These are phyloP conservation scores for Glarea lozoyensis DNA, from an alignment of 495 filamentous ascomycete species.

Conservation along the genomic window DNA sequence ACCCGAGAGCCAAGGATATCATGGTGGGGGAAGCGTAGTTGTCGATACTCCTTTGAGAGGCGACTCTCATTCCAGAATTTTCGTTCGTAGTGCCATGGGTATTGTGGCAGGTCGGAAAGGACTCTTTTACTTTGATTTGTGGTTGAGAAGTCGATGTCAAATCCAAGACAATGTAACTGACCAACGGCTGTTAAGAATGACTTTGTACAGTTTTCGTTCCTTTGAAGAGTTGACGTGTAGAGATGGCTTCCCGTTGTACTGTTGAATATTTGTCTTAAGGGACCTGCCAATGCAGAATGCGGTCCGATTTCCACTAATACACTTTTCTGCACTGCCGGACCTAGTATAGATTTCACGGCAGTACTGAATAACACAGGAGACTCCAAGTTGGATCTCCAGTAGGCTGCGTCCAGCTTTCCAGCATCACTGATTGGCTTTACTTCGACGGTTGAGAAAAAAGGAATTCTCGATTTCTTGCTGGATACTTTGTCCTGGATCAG, in stretches of 20 bases:
- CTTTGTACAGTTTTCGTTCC: conserved; percentile 2
- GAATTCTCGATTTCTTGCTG: conserved; percentile 18
- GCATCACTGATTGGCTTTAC: conserved; percentile 21
- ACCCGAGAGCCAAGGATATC: background rate
- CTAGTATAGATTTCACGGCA: conserved; percentile 21
- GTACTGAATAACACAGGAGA: conserved; percentile 40
- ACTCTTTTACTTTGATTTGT: background rate
- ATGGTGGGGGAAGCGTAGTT: background rate
- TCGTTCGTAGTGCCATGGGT: background rate
- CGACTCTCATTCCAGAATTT: background rate
- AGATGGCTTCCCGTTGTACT: background rate
- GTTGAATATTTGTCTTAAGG: background rate
- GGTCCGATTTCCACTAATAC: background rate
- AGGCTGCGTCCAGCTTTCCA: conserved; percentile 27
- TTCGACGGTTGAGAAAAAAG: conserved; percentile 32
- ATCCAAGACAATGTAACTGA: background rate
- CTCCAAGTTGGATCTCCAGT: conserved; percentile 49
- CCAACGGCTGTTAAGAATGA: background rate
- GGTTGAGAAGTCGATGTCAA: background rate
- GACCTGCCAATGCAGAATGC: background rate
- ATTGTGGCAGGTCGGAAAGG: background rate
- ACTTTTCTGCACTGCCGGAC: background rate
- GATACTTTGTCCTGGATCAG: conserved; percentile 4
- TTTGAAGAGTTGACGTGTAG: background rate
- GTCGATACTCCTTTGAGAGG: background rate